These are phyloP conservation scores for Adiantum capillusveneris DNA, from an alignment of 75 land plant genomes.

Conservation along the genomic window DNA sequence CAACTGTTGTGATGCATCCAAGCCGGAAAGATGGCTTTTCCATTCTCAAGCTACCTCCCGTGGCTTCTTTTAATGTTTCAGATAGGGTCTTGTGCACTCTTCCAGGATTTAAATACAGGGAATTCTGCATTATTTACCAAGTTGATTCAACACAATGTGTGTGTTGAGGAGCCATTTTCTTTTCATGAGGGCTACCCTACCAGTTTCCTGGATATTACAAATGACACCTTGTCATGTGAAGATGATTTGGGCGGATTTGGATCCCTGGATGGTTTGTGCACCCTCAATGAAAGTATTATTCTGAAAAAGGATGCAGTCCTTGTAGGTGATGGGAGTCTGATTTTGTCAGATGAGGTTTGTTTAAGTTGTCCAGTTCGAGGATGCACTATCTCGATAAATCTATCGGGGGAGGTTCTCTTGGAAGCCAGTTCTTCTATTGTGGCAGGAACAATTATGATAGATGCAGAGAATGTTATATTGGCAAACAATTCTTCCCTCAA, in stretches of 20 bases:
- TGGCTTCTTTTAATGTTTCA: not conserved
- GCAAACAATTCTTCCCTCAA: conserved; percentile 43
- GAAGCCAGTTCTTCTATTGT: conserved; percentile 42
- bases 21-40: not conserved
- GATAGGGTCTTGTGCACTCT: not conserved
- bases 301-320: conserved; percentile 42
- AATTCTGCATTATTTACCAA: not conserved
- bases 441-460: conserved; percentile 46
- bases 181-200: not conserved
- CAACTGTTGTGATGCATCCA: not conserved
- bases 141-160: not conserved
- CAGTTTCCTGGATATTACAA: not conserved
- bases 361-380: conserved; percentile 52
- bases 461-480: conserved; percentile 49
- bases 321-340: conserved; percentile 56
- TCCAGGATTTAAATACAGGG: not conserved
- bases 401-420: conserved; percentile 54
- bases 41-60: not conserved
- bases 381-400: conserved; percentile 45
- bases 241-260: conserved; percentile 65
- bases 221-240: conserved; percentile 35
- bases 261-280: conserved; percentile 66
- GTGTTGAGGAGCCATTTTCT: not conserved
- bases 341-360: conserved; percentile 31
- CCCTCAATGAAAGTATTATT: conserved; percentile 33